phyloP scores from a whole-genome alignment of 73 alveolate species.

The Durusdinium trenchii region DNA sequence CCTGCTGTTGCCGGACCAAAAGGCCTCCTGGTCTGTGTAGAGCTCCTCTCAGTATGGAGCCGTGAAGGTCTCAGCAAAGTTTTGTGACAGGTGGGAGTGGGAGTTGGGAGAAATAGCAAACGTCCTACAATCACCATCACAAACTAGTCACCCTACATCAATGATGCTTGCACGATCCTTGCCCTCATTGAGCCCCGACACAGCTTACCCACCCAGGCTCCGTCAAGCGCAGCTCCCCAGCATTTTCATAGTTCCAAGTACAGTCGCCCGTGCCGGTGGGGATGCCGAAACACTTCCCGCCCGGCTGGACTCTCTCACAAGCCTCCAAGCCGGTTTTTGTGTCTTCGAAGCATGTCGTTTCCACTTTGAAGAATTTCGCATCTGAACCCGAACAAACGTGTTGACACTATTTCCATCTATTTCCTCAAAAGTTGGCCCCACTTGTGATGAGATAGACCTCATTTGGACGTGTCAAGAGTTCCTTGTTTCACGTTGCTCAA shows the following conservation, averaged over 20 bases:
- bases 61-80: not conserved
- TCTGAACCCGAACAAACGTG: too few relatives aligned
- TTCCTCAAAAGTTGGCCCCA: too few relatives aligned
- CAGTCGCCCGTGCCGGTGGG: conserved; percentile 80
- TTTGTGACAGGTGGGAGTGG: not conserved
- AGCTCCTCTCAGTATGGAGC: not conserved
- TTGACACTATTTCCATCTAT: too few relatives aligned
- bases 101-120: not conserved
- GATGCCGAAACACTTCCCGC: conserved; percentile 46
- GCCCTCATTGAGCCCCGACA: not conserved
- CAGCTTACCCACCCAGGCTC: not conserved
- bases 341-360: too few relatives aligned
- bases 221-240: conserved; percentile 53
- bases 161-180: not conserved
- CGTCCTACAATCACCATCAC: not conserved
- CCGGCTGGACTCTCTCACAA: conserved; percentile 28
- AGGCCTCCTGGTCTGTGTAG: not conserved
- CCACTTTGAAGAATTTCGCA: too few relatives aligned
- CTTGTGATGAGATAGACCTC: too few relatives aligned
- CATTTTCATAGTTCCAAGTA: conserved; percentile 52
- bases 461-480: too few relatives aligned
- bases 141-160: not conserved
- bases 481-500: too few relatives aligned
- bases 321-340: conserved; percentile 17
- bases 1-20: conserved; percentile 74